Percentiles rank a stretch among this genome's conserved stretches.
These are phyloP conservation scores for Clonostachys solani DNA, from an alignment of 2,329 filamentous ascomycete species.

Conservation along the genomic window DNA sequence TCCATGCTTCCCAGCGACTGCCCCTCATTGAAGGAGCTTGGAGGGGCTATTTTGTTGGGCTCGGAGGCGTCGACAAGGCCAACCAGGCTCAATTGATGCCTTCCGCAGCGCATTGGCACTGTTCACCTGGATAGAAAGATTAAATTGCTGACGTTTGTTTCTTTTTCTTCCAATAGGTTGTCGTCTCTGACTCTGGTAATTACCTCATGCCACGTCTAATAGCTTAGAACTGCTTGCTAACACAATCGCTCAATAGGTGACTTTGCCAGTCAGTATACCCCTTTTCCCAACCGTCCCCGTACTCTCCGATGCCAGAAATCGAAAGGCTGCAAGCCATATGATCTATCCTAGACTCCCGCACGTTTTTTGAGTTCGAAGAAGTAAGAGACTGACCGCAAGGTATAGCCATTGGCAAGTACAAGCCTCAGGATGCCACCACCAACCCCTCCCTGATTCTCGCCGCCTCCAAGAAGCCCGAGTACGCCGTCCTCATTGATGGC, in stretches of 20 bases:
- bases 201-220: slow-evolving; percentile 13
- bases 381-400: slow-evolving; percentile 16
- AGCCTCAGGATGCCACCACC: slow-evolving; percentile 99
- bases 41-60: background rate
- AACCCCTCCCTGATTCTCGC: slow-evolving; percentile 98
- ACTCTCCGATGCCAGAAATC: slow-evolving; percentile 4
- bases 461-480: slow-evolving; percentile 96
- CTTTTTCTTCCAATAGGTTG: slow-evolving; percentile 54
- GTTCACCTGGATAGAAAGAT: background rate
- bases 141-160: slow-evolving; percentile 2
- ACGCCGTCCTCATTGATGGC: slow-evolving; percentile 84
- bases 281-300: background rate
- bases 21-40: slow-evolving; percentile 1
- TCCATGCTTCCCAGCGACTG: slow-evolving; percentile 11
- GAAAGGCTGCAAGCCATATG: slow-evolving; percentile 1
- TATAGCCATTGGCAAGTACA: slow-evolving; percentile 96
- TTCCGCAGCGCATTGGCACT: background rate
- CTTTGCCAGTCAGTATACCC: slow-evolving; percentile 64
- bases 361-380: too few species aligned
- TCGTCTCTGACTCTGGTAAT: slow-evolving; percentile 95
- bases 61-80: background rate
- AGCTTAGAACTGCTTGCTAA: slow-evolving; percentile 11
- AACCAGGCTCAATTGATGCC: background rate
- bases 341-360: too few species aligned
- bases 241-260: slow-evolving; percentile 50